Conservation (phyloP, 768 basidiomycete species). For the Calocera cornea region DNA sequence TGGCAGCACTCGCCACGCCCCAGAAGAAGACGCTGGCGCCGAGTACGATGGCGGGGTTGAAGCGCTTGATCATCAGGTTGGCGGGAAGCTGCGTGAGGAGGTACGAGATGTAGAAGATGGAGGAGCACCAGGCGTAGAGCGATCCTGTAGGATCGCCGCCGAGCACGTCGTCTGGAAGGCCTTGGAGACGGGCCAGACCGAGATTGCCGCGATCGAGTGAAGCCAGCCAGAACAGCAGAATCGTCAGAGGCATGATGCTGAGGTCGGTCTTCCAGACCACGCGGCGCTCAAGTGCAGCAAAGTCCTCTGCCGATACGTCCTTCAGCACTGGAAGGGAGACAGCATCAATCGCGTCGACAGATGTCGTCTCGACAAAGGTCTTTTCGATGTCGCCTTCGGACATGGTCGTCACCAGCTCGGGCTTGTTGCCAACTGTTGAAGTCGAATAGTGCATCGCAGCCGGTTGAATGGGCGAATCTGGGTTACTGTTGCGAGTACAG, state of each 20-base stretch:
- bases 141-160: slow-evolving; percentile 53
- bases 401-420: not conserved
- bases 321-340: not conserved
- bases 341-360: not conserved
- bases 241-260: slow-evolving; percentile 10
- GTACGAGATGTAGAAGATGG: slow-evolving; percentile 67
- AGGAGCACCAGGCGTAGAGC: slow-evolving; percentile 63
- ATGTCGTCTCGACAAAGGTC: not conserved
- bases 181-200: slow-evolving; percentile 51
- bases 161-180: slow-evolving; percentile 48
- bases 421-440: too few relatives aligned
- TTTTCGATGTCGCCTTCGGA: not conserved
- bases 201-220: slow-evolving; percentile 64
- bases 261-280: slow-evolving; percentile 14
- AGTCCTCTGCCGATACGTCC: not conserved
- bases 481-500: too few relatives aligned
- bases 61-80: not conserved
- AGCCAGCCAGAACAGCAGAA: slow-evolving; percentile 14
- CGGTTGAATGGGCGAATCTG: too few relatives aligned
- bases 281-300: not conserved
- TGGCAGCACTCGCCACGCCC: not conserved
- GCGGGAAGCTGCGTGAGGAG: not conserved
- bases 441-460: too few relatives aligned
- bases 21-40: not conserved
- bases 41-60: not conserved